Percentiles rank a stretch among this genome's conserved stretches.
phyloP scores from a whole-genome alignment of 106 monocot species.

The Cymbidium sinense region DNA sequence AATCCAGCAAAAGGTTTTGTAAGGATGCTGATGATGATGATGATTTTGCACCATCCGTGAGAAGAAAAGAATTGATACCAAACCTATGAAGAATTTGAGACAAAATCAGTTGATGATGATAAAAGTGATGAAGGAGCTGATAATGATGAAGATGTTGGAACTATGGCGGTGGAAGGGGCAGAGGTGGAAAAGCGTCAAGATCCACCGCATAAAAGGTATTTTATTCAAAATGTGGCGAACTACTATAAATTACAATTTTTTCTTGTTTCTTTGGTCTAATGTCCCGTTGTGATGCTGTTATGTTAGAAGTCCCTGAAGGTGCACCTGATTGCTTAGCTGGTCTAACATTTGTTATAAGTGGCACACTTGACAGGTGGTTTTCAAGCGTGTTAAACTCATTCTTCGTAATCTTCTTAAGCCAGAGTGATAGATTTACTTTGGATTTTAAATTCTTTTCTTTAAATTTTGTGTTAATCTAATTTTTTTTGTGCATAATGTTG shows the following conservation, averaged over 20 bases:
- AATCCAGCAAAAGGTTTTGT: slow-evolving; percentile 33
- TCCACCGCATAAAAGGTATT: slow-evolving; percentile 94
- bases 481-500: neutral
- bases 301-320: slow-evolving; percentile 90
- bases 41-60: slow-evolving; percentile 40
- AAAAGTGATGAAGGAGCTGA: slow-evolving; percentile 32
- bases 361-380: slow-evolving; percentile 93
- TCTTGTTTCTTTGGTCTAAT: neutral
- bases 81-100: slow-evolving; percentile 44
- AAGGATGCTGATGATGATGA: slow-evolving; percentile 38
- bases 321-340: slow-evolving; percentile 77
- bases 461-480: slow-evolving; percentile 1
- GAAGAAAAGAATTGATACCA: slow-evolving; percentile 34
- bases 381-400: neutral
- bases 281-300: neutral
- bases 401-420: neutral
- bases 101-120: slow-evolving; percentile 14
- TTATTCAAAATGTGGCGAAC: neutral
- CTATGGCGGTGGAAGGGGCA: slow-evolving; percentile 61
- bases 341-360: slow-evolving; percentile 92
- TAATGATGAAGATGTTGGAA: slow-evolving; percentile 21
- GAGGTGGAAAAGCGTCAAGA: slow-evolving; percentile 80
- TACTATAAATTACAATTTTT: neutral
- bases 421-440: neutral
- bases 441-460: neutral